A percentile compares a stretch with the other conserved stretches of the same genome.
Evolutionary conservation across 2,329 filamentous ascomycete species (phyloP).

Genomic region (Phialophora verrucosa): DNA sequence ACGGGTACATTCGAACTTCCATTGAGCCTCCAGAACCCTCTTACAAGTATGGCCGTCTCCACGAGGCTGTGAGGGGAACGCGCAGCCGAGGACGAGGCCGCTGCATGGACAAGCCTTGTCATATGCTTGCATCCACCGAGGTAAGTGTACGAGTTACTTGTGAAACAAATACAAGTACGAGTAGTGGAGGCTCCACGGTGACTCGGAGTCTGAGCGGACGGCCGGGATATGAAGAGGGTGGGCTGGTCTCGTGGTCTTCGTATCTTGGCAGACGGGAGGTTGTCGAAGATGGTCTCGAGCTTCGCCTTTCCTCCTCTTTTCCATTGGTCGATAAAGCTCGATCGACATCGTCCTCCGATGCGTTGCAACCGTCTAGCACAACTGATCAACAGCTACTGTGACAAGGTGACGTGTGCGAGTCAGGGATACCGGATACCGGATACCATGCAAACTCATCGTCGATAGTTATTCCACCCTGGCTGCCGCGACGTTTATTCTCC

Average conservation of each 20-base stretch:
- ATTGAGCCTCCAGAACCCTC: neutral
- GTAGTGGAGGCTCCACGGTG: too few species aligned
- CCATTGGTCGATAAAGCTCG: constrained; percentile 6
- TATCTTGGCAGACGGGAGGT: constrained; percentile 1
- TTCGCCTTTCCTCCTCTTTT: neutral
- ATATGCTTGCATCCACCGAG: neutral
- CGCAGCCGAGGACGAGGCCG: neutral
- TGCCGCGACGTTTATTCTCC: neutral
- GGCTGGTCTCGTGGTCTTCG: neutral
- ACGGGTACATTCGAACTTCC: neutral
- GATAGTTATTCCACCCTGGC: neutral
- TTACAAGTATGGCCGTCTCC: neutral
- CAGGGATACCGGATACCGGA: neutral
- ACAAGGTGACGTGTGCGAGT: neutral
- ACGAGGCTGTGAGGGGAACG: neutral
- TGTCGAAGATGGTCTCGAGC: neutral
- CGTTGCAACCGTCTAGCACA: constrained; percentile 9
- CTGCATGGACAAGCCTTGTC: neutral
- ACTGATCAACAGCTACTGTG: neutral
- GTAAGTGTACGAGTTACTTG: too few species aligned
- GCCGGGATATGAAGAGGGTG: neutral
- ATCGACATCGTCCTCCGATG: neutral
- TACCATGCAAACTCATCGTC: constrained; percentile 1
- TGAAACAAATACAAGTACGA: too few species aligned
- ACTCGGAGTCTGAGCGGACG: too few species aligned